phyloP scores from a whole-genome alignment of 805 yeast genomes.

The Brettanomyces sp. region DNA sequence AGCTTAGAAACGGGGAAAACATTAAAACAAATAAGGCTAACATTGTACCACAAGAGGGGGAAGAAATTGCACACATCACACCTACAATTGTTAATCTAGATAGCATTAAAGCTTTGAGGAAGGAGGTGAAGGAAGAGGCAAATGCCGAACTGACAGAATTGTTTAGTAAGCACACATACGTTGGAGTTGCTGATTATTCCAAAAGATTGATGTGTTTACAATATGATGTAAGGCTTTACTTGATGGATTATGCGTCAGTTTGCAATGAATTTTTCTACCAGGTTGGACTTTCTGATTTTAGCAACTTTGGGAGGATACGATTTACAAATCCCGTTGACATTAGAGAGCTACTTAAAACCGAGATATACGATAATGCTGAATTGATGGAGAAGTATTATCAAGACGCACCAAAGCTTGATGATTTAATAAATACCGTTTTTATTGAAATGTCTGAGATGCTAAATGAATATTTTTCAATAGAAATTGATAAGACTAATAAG shows the following conservation, averaged over 20 bases:
- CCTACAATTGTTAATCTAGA: constrained; percentile 39
- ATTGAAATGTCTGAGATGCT: constrained; percentile 66
- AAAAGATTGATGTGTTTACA: constrained; percentile 77
- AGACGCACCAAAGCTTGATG: constrained; percentile 9
- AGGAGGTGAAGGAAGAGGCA: constrained; percentile 35
- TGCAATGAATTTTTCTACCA: constrained; percentile 72
- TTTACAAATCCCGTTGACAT: constrained; percentile 27
- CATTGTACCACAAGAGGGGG: not conserved
- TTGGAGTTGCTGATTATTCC: constrained; percentile 72
- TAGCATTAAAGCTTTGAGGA: constrained; percentile 50
- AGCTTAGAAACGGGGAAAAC: not conserved
- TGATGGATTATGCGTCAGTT: constrained; percentile 73
- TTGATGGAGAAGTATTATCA: constrained; percentile 4
- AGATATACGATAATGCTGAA: constrained; percentile 23
- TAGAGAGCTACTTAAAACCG: constrained; percentile 26
- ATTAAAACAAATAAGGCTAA: not conserved
- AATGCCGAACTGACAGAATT: constrained; percentile 54
- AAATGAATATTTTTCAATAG: constrained; percentile 64
- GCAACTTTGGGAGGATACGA: constrained; percentile 62
- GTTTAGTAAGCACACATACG: constrained; percentile 60
- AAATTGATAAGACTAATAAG: constrained; percentile 24
- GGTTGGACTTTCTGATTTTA: constrained; percentile 64
- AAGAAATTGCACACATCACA: constrained; percentile 4
- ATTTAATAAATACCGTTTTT: constrained; percentile 5
- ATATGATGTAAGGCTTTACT: constrained; percentile 62